Evolutionary conservation across 176 grass and related monocot species (phyloP).

Genomic region (Avena sativa): DNA sequence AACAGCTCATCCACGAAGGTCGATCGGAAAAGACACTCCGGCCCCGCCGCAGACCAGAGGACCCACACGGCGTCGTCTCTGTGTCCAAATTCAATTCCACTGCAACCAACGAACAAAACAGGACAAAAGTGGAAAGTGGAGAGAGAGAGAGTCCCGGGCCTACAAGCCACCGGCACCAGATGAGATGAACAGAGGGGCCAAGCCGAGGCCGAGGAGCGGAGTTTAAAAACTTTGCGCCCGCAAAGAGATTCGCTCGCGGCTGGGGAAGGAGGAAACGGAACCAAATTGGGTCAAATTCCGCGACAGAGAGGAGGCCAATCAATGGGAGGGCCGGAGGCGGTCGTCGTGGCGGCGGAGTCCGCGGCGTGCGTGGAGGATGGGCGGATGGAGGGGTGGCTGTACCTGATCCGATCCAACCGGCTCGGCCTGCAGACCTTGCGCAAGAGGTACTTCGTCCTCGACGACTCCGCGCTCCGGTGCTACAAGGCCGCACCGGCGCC

Average conservation of each 20-base stretch:
- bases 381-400: conserved; percentile 87
- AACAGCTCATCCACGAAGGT: conserved; percentile 51
- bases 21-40: neutral
- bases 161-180: conserved; percentile 28
- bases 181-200: conserved; percentile 25
- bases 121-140: conserved; percentile 33
- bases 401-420: conserved; percentile 87
- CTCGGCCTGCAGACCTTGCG: conserved; percentile 82
- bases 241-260: neutral
- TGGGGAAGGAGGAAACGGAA: too few relatives aligned
- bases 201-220: neutral
- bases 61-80: conserved; percentile 4
- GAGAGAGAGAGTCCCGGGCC: conserved; percentile 35
- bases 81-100: conserved; percentile 55
- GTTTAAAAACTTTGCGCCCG: neutral
- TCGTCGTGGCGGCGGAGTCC: conserved; percentile 1
- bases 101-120: conserved; percentile 37
- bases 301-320: neutral
- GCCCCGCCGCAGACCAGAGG: neutral
- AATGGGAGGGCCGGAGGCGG: conserved; percentile 40
- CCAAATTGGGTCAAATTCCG: neutral
- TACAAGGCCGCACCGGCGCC: conserved; percentile 67
- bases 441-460: conserved; percentile 96
- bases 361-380: conserved; percentile 20
- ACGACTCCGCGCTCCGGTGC: conserved; percentile 76